These are phyloP conservation scores for Lizonia empirigonia DNA, from an alignment of 2,329 filamentous ascomycete species.

Conservation along the genomic window DNA sequence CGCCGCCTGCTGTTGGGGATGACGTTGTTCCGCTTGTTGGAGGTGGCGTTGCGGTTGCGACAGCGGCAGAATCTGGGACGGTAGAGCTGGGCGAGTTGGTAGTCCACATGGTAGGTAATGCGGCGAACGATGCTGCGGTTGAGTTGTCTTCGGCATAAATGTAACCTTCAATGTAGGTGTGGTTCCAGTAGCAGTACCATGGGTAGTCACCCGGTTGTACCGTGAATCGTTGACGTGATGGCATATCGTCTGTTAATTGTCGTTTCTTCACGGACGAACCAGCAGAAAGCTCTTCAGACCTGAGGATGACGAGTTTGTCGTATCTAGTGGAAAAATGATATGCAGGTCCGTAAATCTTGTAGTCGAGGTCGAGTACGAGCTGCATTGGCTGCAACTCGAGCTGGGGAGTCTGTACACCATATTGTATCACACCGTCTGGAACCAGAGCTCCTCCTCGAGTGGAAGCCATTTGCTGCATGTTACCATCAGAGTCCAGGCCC, in stretches of 20 bases:
- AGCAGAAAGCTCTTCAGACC: slow-evolving; percentile 45
- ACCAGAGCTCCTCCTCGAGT: slow-evolving; percentile 34
- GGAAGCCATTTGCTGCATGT: slow-evolving; percentile 26
- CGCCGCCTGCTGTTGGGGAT: slow-evolving; percentile 15
- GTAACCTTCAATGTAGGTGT: slow-evolving; percentile 69
- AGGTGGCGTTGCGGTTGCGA: slow-evolving; percentile 17
- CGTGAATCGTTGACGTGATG: slow-evolving; percentile 49
- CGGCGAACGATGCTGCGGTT: slow-evolving; percentile 42
- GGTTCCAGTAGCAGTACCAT: slow-evolving; percentile 75
- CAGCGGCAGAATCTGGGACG: slow-evolving; percentile 16
- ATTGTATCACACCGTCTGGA: slow-evolving; percentile 56
- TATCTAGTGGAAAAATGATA: slow-evolving; percentile 67
- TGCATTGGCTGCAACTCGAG: slow-evolving; percentile 56
- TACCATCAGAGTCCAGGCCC: slow-evolving; percentile 6
- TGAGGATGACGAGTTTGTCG: slow-evolving; percentile 67
- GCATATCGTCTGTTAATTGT: slow-evolving; percentile 20
- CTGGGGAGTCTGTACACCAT: slow-evolving; percentile 66
- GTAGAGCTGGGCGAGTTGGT: slow-evolving; percentile 26
- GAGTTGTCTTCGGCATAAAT: slow-evolving; percentile 65
- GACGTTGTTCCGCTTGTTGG: slow-evolving; percentile 6
- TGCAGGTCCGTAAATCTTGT: slow-evolving; percentile 63
- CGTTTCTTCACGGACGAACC: slow-evolving; percentile 30
- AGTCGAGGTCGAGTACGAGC: slow-evolving; percentile 63
- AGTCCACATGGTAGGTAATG: slow-evolving; percentile 31
- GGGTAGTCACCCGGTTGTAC: slow-evolving; percentile 63